Percentiles rank a stretch among this genome's conserved stretches.
phyloP scores from a whole-genome alignment of 2,329 filamentous ascomycete species.

The Claviceps sp. region DNA sequence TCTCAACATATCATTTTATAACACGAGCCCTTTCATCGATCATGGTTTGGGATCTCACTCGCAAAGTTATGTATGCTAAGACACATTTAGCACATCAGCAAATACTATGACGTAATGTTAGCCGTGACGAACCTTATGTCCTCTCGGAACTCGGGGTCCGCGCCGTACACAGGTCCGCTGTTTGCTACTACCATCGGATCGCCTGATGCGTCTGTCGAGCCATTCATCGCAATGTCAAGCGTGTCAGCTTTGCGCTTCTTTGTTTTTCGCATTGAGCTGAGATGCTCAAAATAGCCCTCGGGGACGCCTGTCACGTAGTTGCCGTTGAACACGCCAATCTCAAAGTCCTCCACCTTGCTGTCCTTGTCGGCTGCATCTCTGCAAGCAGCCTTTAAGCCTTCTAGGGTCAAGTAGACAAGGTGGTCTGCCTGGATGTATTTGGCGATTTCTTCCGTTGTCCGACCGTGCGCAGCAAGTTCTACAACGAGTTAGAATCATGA shows the following conservation, averaged over 20 bases:
- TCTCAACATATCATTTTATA: too few relatives aligned
- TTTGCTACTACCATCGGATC: background rate
- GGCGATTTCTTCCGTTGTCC: constrained; percentile 25
- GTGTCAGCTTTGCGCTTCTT: background rate
- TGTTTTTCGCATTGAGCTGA: constrained; percentile 52
- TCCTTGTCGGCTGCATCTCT: constrained; percentile 48
- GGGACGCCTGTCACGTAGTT: constrained; percentile 73
- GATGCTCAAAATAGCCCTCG: constrained; percentile 68
- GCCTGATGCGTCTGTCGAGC: background rate
- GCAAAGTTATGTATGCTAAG: background rate
- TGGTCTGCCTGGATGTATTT: constrained; percentile 7
- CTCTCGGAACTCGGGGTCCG: constrained; percentile 1
- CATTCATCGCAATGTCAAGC: background rate
- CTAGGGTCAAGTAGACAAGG: constrained; percentile 12
- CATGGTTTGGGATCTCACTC: background rate
- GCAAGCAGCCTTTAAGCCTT: constrained; percentile 57
- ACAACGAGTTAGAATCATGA: background rate
- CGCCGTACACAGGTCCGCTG: background rate
- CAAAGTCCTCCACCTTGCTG: constrained; percentile 50
- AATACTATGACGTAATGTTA: background rate
- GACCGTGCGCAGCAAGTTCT: constrained; percentile 29
- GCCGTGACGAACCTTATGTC: constrained; percentile 4
- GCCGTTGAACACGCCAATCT: constrained; percentile 86
- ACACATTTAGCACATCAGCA: background rate
- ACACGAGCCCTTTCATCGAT: background rate